phyloP scores from a whole-genome alignment of 257 asterid genomes.

The Dorcoceras hygrometricum region DNA sequence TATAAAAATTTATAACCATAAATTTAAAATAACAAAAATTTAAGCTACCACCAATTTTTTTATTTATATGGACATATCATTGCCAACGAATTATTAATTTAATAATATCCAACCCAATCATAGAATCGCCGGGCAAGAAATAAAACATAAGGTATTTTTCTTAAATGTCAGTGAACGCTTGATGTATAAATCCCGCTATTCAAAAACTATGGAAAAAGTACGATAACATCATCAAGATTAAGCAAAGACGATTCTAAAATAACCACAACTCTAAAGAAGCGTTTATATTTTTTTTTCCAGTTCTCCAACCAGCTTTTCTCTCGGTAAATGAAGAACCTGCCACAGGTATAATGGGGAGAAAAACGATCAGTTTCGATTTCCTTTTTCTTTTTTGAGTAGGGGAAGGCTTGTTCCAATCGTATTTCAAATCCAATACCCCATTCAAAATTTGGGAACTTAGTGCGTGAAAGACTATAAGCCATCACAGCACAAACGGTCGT shows the following conservation, averaged over 20 bases:
- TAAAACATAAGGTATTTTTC: neutral
- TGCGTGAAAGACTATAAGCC: too few relatives aligned
- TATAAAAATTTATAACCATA: too few relatives aligned
- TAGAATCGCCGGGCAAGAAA: neutral
- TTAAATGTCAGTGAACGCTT: neutral
- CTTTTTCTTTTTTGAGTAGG: too few relatives aligned
- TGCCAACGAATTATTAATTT: too few relatives aligned
- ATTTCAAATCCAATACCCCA: too few relatives aligned
- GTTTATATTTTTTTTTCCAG: constrained; percentile 30
- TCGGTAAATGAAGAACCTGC: constrained; percentile 54
- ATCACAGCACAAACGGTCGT: too few relatives aligned
- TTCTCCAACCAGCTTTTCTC: constrained; percentile 57
- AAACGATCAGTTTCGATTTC: constrained; percentile 3
- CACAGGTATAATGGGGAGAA: neutral
- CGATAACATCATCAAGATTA: constrained; percentile 61
- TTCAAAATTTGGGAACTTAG: too few relatives aligned
- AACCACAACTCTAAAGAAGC: constrained; percentile 31
- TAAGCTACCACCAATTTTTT: too few relatives aligned
- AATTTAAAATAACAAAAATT: too few relatives aligned
- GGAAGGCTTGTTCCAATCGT: too few relatives aligned
- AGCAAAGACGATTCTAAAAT: constrained; percentile 59
- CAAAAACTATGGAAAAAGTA: constrained; percentile 70
- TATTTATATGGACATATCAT: too few relatives aligned
- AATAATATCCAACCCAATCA: too few relatives aligned
- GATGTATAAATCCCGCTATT: constrained; percentile 1